Percentiles rank a stretch among this genome's conserved stretches.
phyloP scores from a whole-genome alignment of 164 flowering plant species.

The Chloranthus sessilifolius region DNA sequence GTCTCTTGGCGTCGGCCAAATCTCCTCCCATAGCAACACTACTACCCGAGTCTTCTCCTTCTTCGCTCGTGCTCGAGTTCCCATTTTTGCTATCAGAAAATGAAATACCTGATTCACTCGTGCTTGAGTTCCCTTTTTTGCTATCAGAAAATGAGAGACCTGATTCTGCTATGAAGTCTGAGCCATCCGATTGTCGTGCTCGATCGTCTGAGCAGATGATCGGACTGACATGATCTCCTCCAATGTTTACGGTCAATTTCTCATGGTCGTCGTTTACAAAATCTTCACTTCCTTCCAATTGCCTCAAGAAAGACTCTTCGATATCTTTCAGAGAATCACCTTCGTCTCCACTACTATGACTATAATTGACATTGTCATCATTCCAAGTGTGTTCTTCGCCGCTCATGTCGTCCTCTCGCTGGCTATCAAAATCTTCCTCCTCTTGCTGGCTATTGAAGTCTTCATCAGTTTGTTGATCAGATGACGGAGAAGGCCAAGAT shows the following conservation, averaged over 20 bases:
- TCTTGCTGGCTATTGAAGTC: conserved; percentile 21
- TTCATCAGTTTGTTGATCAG: conserved; percentile 40
- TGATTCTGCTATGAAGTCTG: conserved; percentile 28
- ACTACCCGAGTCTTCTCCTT: conserved; percentile 28
- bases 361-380: conserved; percentile 32
- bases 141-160: conserved; percentile 37
- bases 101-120: conserved; percentile 35
- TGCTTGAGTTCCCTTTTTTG: conserved; percentile 33
- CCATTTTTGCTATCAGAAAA: conserved; percentile 40
- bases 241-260: conserved; percentile 12
- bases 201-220: conserved; percentile 14
- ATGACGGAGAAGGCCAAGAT: conserved; percentile 62
- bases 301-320: conserved; percentile 72
- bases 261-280: conserved; percentile 1
- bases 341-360: conserved; percentile 35
- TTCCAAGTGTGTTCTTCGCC: conserved; percentile 49
- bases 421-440: conserved; percentile 33
- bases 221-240: conserved; percentile 21
- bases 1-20: conserved; percentile 5
- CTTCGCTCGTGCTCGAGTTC: conserved; percentile 36
- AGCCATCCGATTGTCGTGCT: neutral
- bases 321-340: conserved; percentile 40
- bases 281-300: conserved; percentile 36
- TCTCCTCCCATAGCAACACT: conserved; percentile 18
- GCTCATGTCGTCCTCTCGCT: conserved; percentile 62